phyloP scores from a whole-genome alignment of 148 eudicot genomes.

The Selenicereus undatus region DNA sequence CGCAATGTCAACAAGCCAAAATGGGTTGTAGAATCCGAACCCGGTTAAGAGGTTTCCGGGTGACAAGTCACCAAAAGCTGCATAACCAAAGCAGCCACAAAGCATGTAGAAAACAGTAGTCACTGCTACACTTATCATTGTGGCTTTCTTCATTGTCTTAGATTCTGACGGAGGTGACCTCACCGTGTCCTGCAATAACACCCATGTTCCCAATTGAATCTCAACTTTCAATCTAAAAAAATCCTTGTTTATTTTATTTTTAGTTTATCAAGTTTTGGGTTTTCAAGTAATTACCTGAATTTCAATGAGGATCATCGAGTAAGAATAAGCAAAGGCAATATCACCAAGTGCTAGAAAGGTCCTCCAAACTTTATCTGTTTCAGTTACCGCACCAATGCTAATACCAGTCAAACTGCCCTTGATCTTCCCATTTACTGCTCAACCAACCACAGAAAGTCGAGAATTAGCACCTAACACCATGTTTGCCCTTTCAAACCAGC shows the following conservation, averaged over 20 bases:
- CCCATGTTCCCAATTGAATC: not conserved
- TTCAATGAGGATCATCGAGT: slow-evolving; percentile 65
- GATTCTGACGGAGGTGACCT: slow-evolving; percentile 49
- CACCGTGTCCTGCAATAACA: slow-evolving; percentile 33
- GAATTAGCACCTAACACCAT: not conserved
- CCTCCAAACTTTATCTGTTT: slow-evolving; percentile 59
- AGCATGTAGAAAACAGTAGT: slow-evolving; percentile 52
- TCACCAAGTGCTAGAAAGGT: slow-evolving; percentile 69
- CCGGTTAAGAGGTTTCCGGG: slow-evolving; percentile 55
- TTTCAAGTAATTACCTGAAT: slow-evolving; percentile 35
- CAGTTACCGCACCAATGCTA: slow-evolving; percentile 50
- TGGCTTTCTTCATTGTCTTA: slow-evolving; percentile 52
- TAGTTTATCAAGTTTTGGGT: not conserved
- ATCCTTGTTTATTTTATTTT: not conserved
- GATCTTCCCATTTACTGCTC: slow-evolving; percentile 23
- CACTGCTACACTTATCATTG: slow-evolving; percentile 39
- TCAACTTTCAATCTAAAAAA: not conserved
- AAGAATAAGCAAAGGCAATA: slow-evolving; percentile 74
- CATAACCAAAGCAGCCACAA: slow-evolving; percentile 56
- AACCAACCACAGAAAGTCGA: slow-evolving; percentile 11
- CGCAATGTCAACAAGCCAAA: slow-evolving; percentile 56
- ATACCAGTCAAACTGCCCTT: slow-evolving; percentile 43
- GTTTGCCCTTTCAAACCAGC: not conserved
- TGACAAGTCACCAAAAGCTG: slow-evolving; percentile 49
- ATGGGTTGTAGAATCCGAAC: slow-evolving; percentile 62